Evolutionary conservation across 108 stramenopile genomes (phyloP).

Genomic region (Nitzschia sp.): DNA sequence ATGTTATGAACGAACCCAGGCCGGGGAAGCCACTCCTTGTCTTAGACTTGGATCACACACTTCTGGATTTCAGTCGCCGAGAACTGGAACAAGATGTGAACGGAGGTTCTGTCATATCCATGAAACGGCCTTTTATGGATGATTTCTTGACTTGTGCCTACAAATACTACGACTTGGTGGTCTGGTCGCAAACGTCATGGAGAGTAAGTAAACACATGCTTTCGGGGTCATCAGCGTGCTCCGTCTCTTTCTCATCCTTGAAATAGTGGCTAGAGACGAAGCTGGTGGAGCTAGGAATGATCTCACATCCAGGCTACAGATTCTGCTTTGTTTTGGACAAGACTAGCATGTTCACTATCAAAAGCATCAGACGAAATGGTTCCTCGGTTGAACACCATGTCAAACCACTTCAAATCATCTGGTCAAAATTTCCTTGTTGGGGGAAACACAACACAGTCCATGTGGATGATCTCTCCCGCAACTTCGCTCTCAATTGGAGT

Average conservation of each 20-base stretch:
- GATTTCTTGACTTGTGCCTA: slow-evolving; percentile 79
- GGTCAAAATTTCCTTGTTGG: slow-evolving; percentile 91
- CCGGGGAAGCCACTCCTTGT: slow-evolving; percentile 86
- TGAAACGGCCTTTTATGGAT: slow-evolving; percentile 82
- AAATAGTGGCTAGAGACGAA: slow-evolving; percentile 95
- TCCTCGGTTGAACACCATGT: slow-evolving; percentile 73
- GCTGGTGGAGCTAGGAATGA: slow-evolving; percentile 90
- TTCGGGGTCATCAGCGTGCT: neutral
- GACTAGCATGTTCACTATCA: slow-evolving; percentile 92
- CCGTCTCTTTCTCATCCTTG: neutral
- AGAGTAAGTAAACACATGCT: slow-evolving; percentile 34
- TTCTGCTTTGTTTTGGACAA: slow-evolving; percentile 95
- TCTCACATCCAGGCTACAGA: slow-evolving; percentile 79
- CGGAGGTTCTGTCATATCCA: slow-evolving; percentile 7
- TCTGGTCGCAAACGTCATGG: slow-evolving; percentile 97
- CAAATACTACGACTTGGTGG: slow-evolving; percentile 88
- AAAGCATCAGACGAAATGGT: slow-evolving; percentile 62
- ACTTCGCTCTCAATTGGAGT: slow-evolving; percentile 90
- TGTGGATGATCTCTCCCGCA: slow-evolving; percentile 89
- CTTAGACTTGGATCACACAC: slow-evolving; percentile 93
- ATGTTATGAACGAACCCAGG: slow-evolving; percentile 87
- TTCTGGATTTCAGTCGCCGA: slow-evolving; percentile 84
- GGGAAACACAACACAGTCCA: slow-evolving; percentile 86
- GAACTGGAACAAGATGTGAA: slow-evolving; percentile 45
- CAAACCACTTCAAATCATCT: slow-evolving; percentile 96